Evolutionary conservation across 257 asterid species (phyloP), one percentile per base, ranked within the genome.

Genomic region (Galeopsis tetrahit): DNA sequence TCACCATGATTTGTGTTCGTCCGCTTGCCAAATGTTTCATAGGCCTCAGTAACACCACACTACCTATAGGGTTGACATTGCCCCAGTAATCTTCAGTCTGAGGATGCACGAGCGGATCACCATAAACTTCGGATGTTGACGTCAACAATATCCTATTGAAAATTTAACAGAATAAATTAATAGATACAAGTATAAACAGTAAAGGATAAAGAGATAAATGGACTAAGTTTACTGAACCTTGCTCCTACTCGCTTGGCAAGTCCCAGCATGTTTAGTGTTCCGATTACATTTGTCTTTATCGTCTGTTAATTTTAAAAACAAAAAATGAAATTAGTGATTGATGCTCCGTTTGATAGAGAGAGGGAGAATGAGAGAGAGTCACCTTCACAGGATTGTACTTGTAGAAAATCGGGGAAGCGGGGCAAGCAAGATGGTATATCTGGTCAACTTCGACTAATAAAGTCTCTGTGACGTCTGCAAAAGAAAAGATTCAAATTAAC

Each of bases 241-340:
- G 99, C 99, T 38, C 99, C 99, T 3, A 95, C 97, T 65, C 99
- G 85, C 90, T 95, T 95, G 77, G 98, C 98, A 75, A 95, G 98
- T 65, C 98, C 99, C 87, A 95, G 74, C 98, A 95, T 95, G 89
- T 92, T 92, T 8, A 95, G 73, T 4, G 99, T 95, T 82, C 98
- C 98, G 55, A 95, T 95, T 10, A 95, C 98, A 66, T 88, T 95
- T 10, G 99, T 92, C 90, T 95, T 95, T 75, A 92, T 95, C 4
- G 98, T 95, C 99, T 95, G 87, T 69, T 33, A 68, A 40, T 38
- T 38, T 33, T 11, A 48, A 48, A 2, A 53, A 39, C 4, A 48
- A 36, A 57, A 60, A 28, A 65, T 15, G 11, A 40, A 38, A 32
- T 74, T 55, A 68, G 71, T 65, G 13, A 11, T 38, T 48, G 10